phyloP scores from a whole-genome alignment of 176 grass and related monocot species.

The Tillandsia fasciculata region DNA sequence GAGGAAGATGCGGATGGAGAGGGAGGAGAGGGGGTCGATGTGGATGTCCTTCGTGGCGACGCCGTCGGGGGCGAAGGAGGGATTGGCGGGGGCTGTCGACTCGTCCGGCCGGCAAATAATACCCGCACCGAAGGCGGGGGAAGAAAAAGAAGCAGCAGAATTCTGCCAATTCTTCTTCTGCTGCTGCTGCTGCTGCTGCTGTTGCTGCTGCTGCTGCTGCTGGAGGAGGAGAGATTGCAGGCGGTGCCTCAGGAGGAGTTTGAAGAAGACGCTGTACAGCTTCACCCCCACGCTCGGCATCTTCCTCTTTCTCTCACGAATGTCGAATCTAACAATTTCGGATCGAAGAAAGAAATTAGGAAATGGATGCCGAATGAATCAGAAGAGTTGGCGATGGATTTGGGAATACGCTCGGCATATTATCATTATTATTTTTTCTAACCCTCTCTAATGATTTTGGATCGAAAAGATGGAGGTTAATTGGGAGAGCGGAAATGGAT shows the following conservation, averaged over 20 bases:
- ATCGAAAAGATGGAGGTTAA: too few species aligned
- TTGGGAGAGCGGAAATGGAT: too few species aligned
- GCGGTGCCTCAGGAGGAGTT: conserved; percentile 72
- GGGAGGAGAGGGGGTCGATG: conserved; percentile 59
- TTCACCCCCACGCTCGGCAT: conserved; percentile 89
- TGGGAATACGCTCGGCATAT: too few species aligned
- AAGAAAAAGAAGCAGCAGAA: not conserved
- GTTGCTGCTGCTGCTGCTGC: not conserved
- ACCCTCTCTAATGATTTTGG: too few species aligned
- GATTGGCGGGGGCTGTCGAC: conserved; percentile 56
- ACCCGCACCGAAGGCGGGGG: conserved; percentile 38
- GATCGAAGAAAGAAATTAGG: too few species aligned
- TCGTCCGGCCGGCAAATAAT: conserved; percentile 59
- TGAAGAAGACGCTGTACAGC: conserved; percentile 98
- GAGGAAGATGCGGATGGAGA: conserved; percentile 65
- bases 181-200: not conserved
- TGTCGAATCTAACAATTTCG: too few species aligned
- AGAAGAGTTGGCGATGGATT: too few species aligned
- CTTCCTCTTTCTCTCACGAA: conserved; percentile 11
- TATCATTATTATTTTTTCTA: too few species aligned
- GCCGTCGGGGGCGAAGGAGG: conserved; percentile 47
- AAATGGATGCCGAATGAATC: too few species aligned
- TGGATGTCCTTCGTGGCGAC: conserved; percentile 79
- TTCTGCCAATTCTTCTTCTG: too few species aligned
- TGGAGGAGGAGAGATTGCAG: conserved; percentile 45